Base-by-base conservation (phyloP, 2,329 filamentous ascomycete species). In the Tolypocladium sp. region DNA sequence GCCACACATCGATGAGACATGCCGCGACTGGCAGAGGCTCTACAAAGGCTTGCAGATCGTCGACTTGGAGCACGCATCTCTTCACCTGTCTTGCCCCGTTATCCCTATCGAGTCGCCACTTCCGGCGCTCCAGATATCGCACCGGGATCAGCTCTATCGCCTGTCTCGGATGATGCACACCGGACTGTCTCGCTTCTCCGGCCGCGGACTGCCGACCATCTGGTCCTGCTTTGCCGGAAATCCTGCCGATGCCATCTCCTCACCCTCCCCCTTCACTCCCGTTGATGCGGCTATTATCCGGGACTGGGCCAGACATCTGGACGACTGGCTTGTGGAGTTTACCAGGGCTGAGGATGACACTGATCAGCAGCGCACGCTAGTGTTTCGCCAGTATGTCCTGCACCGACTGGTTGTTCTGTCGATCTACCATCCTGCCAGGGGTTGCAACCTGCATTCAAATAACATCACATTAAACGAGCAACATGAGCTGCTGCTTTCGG, bases 121-220 rank as follows among this genome's bases (percentile, higher is more conserved):
- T 2, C 62, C 69, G 0, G 65, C 69, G 5, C 68, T 78, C 8
- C 72, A 73, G 42, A 71, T 70, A 4, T 72, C 74, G 0, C 66
- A 69, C 13, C 70, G 71, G 51, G 75, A 77, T 59, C 74, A 75
- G 25, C 70, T 77, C 3, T 74, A 76, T 46, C 68, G 71, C 7
- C 66, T 78, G 0, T 76, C 75, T 1, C 70, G 73, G 20, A 77
- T 78, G 74, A 77, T 78, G 75, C 73, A 78, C 56, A 75, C 71
- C 0, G 75, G 76, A 0, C 62, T 77, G 4, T 72, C 69, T 3
- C 73, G 76, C 56, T 78, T 78, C 57, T 74, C 75, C 1, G 75
- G 74, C 0, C 66, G 75, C 9, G 70, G 74, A n/a, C 59, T 78
- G 9, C 74, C 75, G 2, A 76, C 75, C 0, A 76, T 78, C 49